Percentiles rank a stretch among this genome's conserved stretches.
phyloP scores from a whole-genome alignment of 2,329 filamentous ascomycete species.

The Helotiales sp. region DNA sequence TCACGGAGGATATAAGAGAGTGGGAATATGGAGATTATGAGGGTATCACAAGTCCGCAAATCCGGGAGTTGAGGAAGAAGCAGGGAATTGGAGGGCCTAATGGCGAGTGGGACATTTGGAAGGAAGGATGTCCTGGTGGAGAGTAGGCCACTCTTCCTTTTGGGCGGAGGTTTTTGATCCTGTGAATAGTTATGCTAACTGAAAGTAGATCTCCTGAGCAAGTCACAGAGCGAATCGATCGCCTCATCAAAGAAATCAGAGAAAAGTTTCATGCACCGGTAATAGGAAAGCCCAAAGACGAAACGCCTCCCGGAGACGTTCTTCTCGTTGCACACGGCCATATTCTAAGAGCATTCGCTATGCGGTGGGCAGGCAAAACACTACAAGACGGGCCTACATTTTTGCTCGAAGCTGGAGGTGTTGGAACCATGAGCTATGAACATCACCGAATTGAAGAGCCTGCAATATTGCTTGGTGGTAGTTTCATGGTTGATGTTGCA shows the following conservation, averaged over 20 bases:
- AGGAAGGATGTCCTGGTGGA: constrained; percentile 82
- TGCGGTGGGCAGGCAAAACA: constrained; percentile 77
- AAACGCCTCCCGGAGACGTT: constrained; percentile 53
- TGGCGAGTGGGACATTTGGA: constrained; percentile 80
- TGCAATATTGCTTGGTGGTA: constrained; percentile 74
- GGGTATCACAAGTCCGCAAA: constrained; percentile 72
- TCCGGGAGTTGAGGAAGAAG: constrained; percentile 56
- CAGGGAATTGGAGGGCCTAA: constrained; percentile 49
- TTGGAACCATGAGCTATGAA: constrained; percentile 81
- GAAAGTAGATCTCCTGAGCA: constrained; percentile 51
- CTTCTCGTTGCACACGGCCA: constrained; percentile 87
- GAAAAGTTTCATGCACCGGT: constrained; percentile 57
- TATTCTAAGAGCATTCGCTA: constrained; percentile 83
- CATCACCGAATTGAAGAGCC: constrained; percentile 77
- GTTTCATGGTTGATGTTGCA: constrained; percentile 38
- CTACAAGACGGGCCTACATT: constrained; percentile 73
- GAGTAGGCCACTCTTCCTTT: constrained; percentile 57
- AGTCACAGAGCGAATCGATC: constrained; percentile 71
- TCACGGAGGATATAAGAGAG: constrained; percentile 67
- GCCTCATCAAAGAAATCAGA: constrained; percentile 73
- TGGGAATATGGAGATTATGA: constrained; percentile 88
- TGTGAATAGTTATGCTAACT: background rate
- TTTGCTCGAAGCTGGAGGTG: constrained; percentile 84
- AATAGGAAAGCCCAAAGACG: constrained; percentile 53
- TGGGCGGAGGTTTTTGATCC: background rate